These are phyloP conservation scores for Phaseolus coccineus DNA, from an alignment of 331 rosid genomes.

Conservation along the genomic window DNA sequence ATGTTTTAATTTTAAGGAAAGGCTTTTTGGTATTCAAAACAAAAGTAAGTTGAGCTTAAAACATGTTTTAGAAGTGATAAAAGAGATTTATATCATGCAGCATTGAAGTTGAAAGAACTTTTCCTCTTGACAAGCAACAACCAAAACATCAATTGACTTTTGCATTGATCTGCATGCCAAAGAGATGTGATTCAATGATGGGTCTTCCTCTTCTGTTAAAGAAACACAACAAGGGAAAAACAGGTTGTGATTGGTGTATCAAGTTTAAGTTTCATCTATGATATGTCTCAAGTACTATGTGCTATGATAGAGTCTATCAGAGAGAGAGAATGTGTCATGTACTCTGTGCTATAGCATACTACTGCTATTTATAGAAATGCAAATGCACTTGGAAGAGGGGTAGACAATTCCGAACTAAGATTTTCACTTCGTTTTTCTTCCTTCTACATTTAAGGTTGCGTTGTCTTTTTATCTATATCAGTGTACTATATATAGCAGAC, in stretches of 20 bases:
- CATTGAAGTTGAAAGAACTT: too few species aligned
- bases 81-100: too few species aligned
- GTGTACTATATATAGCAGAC: neutral
- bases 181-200: too few species aligned
- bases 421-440: neutral
- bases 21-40: too few species aligned
- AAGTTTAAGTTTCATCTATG: neutral
- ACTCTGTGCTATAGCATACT: neutral
- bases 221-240: neutral
- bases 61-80: too few species aligned
- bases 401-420: neutral
- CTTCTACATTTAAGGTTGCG: conserved; percentile 4
- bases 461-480: neutral
- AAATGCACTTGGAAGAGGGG: neutral
- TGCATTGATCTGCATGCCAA: too few species aligned
- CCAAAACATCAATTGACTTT: too few species aligned
- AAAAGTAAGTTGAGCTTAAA: too few species aligned
- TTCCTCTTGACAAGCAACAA: too few species aligned
- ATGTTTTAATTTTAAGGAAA: too few species aligned
- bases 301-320: too few species aligned
- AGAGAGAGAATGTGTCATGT: neutral
- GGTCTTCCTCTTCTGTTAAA: neutral
- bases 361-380: neutral
- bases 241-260: neutral
- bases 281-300: neutral